Base-by-base conservation (phyloP, 1,139 yeast species). In the Hemisphaericaspora xylofermentans region DNA sequence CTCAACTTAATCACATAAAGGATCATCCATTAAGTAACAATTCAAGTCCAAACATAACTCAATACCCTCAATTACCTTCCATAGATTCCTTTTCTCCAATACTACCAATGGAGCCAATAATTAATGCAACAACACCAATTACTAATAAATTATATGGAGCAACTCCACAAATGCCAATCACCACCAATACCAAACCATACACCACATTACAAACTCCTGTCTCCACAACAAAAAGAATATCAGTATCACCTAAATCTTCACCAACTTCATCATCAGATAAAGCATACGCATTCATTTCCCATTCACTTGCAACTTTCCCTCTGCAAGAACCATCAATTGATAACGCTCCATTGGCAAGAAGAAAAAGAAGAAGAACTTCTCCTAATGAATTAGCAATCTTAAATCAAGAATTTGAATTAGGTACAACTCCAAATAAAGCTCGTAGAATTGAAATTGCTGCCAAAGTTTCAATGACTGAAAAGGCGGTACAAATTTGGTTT, bases 401-500 rank as follows among this genome's bases (percentile, higher is more conserved):
- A 44, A 93, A 89, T 63, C 66, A 73, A 35, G 96, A 88, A 65
- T 93, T 91, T 57, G 74, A 75, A 43, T 58, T 69, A 39, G 91
- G 95, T 42, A 71, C 82, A 36, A 88, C 95, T 35, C 98, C 98
- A 36, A 84, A 85, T 60, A 84, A 84, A 60, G 66, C 75, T 38
- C 75, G 85, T 55, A 78, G 98, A 52, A 72, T 80, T 36, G 84
- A 80, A 49, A 86, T 93, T 51, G 95, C 97, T 13, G 63, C 68
- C 27, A 78, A 74, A 49, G 95, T 93, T 33, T 80, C 81, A 48
- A 93, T 91, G 98, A 79, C 93, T n/a, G 97, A 89, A 61, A 89
- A 89, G 61, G 95, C 97, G 1, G 95, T 93, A 24, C 98, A 93
- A 66, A 88, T 93, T 49, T 93, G 98, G 98, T 93, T 93, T 65